Percentiles rank a stretch among this genome's conserved stretches.
Conservation (phyloP, 2,329 filamentous ascomycete genomes). For the Raffaelea albimanens region DNA sequence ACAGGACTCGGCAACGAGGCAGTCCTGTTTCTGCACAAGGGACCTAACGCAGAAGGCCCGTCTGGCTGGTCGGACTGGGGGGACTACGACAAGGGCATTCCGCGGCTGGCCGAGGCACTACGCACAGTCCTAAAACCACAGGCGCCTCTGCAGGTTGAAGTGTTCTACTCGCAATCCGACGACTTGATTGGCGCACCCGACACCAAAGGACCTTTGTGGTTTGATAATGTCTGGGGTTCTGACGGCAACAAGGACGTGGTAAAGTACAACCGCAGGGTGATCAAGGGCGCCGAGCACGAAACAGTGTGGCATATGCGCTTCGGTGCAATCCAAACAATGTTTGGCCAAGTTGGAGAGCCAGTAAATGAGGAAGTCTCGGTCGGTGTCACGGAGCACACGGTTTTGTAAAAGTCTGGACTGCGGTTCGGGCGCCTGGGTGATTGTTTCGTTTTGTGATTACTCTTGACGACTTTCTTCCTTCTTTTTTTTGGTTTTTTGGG, state of each 20-base stretch:
- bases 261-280: background rate
- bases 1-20: conserved; percentile 19
- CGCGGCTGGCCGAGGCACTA: conserved; percentile 15
- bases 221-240: background rate
- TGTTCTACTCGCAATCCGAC: conserved; percentile 21
- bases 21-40: conserved; percentile 19
- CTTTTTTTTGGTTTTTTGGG: too few relatives aligned
- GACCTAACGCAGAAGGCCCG: background rate
- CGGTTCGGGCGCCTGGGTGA: too few relatives aligned
- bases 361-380: background rate
- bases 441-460: too few relatives aligned
- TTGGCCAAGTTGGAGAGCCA: background rate
- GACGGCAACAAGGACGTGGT: background rate
- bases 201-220: conserved; percentile 8
- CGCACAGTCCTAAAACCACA: background rate
- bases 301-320: background rate
- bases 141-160: conserved; percentile 11
- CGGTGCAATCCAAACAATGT: background rate
- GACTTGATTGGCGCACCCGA: conserved; percentile 18
- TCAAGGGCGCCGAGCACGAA: background rate
- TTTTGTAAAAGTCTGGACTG: too few relatives aligned
- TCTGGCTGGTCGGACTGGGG: conserved; percentile 21
- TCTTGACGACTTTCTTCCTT: too few relatives aligned
- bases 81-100: conserved; percentile 20
- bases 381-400: too few relatives aligned